Evolutionary conservation across 108 stramenopile genomes (phyloP), one percentile per base, ranked within the genome.

Genomic region (Stephanodiscus minutulus): DNA sequence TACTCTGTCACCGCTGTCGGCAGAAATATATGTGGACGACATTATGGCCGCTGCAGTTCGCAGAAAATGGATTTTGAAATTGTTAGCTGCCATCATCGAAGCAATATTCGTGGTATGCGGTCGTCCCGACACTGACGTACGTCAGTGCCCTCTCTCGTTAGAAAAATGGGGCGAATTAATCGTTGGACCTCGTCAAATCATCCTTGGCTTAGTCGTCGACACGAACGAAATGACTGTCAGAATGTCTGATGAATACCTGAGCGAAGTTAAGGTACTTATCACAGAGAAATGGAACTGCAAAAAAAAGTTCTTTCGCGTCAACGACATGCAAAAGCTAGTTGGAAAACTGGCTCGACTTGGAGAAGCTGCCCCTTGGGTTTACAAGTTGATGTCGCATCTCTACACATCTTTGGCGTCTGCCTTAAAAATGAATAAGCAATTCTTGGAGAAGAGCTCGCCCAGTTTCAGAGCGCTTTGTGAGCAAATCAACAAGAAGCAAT

Each of bases 321-420:
- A 21, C 2, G 57, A 66, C 11, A 24, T 74, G 27, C 20, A 59
- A 25, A 28, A 28, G 9, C 39, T 74, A 11, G 39, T 59, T 6
- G 73, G 73, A 13, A 74, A 74, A 41, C 18, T 74, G 8, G 73
- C 55, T n/a, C 18, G 73, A 15, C 37, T 65, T 28, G 63, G 63
- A 12, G 63, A 73, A 41, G 72, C 48, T 10, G 61, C 52, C 2
- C 15, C 3, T 21, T 73, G 72, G 64, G 47, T 73, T 1, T 73
- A 62, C 43, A 43, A 73, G 41, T 25, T 74, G n/a, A 35, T 74
- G 21, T 46, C 48, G 11, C 73, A 66, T 41, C 15, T 65, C 24
- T 74, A 74, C n/a, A 54, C 59, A 6, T 68, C 66, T 2, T 37
- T 76, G 5, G 56, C 66, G 0, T 21, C 27, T 11, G 66, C 74